phyloP scores from a whole-genome alignment of 1,284 basidiomycete genomes.

The Prillingera fragicola region DNA sequence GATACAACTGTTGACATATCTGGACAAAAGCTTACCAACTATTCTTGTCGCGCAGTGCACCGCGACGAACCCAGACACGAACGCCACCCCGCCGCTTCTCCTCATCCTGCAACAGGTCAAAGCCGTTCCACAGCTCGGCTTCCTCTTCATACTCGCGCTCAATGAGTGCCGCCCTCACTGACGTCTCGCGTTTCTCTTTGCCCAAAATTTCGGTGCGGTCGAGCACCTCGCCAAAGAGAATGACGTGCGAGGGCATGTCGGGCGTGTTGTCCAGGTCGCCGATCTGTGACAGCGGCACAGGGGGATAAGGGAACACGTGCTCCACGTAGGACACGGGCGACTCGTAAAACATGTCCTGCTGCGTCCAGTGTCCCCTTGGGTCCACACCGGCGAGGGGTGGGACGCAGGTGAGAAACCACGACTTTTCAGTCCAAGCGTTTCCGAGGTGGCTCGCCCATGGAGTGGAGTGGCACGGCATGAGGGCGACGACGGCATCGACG shows the following conservation, averaged over 20 bases:
- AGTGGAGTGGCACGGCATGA: slow-evolving; percentile 98
- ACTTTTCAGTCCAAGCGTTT: slow-evolving; percentile 56
- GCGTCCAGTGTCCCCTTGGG: slow-evolving; percentile 60
- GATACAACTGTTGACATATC: no score
- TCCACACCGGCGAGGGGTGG: slow-evolving; percentile 58
- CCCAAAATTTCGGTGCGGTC: not conserved
- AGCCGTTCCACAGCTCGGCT: slow-evolving; percentile 58
- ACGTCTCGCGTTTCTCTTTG: not conserved
- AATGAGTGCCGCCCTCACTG: slow-evolving; percentile 54
- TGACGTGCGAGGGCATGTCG: slow-evolving; percentile 49
- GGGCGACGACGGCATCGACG: slow-evolving; percentile 60
- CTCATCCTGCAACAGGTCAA: slow-evolving; percentile 69
- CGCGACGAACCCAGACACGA: slow-evolving; percentile 27
- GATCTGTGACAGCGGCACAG: slow-evolving; percentile 27
- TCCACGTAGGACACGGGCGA: slow-evolving; percentile 64
- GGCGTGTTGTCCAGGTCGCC: no score
- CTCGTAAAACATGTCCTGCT: slow-evolving; percentile 76
- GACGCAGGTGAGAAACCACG: slow-evolving; percentile 85
- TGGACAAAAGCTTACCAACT: no score
- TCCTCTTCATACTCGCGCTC: slow-evolving; percentile 62
- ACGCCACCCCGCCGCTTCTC: slow-evolving; percentile 68
- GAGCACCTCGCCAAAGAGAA: slow-evolving; percentile 12
- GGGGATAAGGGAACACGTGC: slow-evolving; percentile 54
- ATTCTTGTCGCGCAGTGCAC: not conserved
- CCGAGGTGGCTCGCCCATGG: slow-evolving; percentile 85